phyloP scores from a whole-genome alignment of 305 asterid genomes.

The Nicotiana rustica region DNA sequence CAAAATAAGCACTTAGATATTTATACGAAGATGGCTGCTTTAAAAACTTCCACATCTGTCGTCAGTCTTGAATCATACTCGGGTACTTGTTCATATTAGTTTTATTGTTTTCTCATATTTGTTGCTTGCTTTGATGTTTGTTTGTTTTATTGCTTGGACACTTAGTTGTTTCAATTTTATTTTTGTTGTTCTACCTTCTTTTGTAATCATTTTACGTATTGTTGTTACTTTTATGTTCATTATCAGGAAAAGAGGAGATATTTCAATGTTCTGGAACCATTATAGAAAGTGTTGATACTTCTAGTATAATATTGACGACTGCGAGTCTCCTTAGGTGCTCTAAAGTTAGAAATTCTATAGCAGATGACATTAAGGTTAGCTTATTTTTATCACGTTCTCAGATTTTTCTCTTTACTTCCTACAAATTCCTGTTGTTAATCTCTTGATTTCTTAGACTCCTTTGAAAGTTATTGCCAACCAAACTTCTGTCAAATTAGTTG shows the following conservation, averaged over 20 bases:
- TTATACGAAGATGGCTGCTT: conserved; percentile 25
- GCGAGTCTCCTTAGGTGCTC: conserved; percentile 21
- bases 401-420: background rate
- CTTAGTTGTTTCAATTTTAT: background rate
- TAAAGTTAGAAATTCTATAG: background rate
- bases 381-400: background rate
- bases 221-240: background rate
- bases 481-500: background rate
- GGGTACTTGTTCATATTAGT: conserved; percentile 22
- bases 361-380: background rate
- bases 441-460: background rate
- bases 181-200: background rate
- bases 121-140: background rate
- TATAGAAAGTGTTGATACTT: background rate
- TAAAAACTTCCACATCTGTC: conserved; percentile 24
- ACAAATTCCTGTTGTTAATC: background rate
- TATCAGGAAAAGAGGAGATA: background rate
- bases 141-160: background rate
- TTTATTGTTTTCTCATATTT: background rate
- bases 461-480: background rate
- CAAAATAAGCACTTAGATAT: background rate
- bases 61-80: conserved; percentile 22
- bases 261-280: conserved; percentile 30
- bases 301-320: background rate
- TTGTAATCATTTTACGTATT: background rate